phyloP scores from a whole-genome alignment of 257 asterid species.

The Forsythia viridissima region DNA sequence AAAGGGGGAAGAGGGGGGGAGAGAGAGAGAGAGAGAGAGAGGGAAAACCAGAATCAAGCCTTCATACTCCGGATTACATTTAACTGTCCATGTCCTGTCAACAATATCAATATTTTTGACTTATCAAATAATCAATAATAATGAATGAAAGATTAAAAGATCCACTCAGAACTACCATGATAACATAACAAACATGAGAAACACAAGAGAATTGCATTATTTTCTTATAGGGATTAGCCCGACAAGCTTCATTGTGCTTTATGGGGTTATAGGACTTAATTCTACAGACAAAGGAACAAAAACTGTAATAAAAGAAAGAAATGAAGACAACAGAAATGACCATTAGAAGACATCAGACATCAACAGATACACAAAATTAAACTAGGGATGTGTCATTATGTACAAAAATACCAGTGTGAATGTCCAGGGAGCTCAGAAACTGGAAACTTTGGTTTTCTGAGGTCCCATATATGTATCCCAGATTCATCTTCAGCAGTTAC shows the following conservation, averaged over 20 bases:
- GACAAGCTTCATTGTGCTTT: not conserved
- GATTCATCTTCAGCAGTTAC: slow-evolving; percentile 98
- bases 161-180: not conserved
- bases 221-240: not conserved
- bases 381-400: slow-evolving; percentile 11
- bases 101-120: slow-evolving; percentile 29
- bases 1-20: too few species aligned
- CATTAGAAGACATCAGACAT: slow-evolving; percentile 1
- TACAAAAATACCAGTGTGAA: slow-evolving; percentile 79
- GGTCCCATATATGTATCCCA: slow-evolving; percentile 94
- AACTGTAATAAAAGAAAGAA: slow-evolving; percentile 5
- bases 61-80: slow-evolving; percentile 86
- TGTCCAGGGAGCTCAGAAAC: slow-evolving; percentile 93
- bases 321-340: not conserved
- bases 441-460: slow-evolving; percentile 73
- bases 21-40: slow-evolving; percentile 28
- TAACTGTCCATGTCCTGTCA: slow-evolving; percentile 93
- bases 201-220: not conserved
- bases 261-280: not conserved
- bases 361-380: slow-evolving; percentile 15
- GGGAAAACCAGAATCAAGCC: slow-evolving; percentile 84
- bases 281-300: not conserved
- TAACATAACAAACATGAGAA: not conserved
- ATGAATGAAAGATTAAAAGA: slow-evolving; percentile 6
- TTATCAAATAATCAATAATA: slow-evolving; percentile 9